Conservation (phyloP, 805 yeast genomes). For the Tetrapisispora taiwanensis region DNA sequence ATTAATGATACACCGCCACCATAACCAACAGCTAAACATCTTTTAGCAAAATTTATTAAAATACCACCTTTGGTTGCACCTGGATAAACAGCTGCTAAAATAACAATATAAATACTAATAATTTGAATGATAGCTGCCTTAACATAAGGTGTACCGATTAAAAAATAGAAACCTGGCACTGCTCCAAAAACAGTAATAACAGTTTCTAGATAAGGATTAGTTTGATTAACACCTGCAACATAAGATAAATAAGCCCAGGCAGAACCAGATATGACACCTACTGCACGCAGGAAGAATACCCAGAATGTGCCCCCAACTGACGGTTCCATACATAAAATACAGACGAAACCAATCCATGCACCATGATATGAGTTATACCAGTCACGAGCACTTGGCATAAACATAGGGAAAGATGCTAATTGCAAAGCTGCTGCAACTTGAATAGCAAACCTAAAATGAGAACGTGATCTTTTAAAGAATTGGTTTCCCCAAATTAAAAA, state of each 20-base stretch:
- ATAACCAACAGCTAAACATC: constrained; percentile 41
- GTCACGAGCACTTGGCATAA: constrained; percentile 35
- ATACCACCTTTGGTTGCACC: constrained; percentile 32
- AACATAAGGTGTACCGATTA: constrained; percentile 38
- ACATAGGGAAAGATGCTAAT: constrained; percentile 43
- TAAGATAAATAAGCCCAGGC: constrained; percentile 42
- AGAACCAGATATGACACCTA: constrained; percentile 39
- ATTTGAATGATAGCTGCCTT: constrained; percentile 43
- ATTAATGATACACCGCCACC: constrained; percentile 40
- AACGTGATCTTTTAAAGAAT: constrained; percentile 16
- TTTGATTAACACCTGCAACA: constrained; percentile 34
- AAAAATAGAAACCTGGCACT: constrained; percentile 36
- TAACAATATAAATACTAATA: constrained; percentile 38
- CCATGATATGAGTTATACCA: constrained; percentile 43
- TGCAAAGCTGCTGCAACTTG: constrained; percentile 38
- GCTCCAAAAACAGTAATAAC: constrained; percentile 36
- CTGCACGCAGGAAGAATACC: constrained; percentile 37
- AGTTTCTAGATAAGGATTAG: constrained; percentile 34
- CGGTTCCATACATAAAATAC: constrained; percentile 40
- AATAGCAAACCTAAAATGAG: constrained; percentile 37
- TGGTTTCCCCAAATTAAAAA: constrained; percentile 8
- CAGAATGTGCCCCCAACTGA: constrained; percentile 42
- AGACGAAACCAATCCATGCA: constrained; percentile 46
- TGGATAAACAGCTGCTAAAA: constrained; percentile 37
- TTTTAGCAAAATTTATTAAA: constrained; percentile 36